Evolutionary conservation across 441 rosid genomes (phyloP).

Genomic region (Melastoma candidum): DNA sequence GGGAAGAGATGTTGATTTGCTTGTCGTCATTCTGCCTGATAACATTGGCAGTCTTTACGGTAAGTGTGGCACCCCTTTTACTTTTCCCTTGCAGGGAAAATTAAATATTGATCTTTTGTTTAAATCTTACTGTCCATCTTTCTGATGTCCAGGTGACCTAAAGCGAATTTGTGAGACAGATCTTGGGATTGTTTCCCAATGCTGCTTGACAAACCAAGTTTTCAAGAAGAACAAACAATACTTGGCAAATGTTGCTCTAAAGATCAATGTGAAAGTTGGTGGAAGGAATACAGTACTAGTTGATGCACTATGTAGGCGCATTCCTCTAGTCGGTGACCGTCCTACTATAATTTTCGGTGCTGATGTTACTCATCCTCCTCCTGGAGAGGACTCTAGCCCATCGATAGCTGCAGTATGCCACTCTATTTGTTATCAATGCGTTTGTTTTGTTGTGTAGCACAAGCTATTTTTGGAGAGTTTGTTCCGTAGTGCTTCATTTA

Average conservation of each 20-base stretch:
- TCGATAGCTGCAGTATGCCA: conserved; percentile 32
- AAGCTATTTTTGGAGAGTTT: neutral
- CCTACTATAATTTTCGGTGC: conserved; percentile 37
- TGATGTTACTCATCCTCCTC: conserved; percentile 35
- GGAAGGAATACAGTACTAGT: conserved; percentile 38
- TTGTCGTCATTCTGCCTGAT: conserved; percentile 33
- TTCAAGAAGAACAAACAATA: conserved; percentile 28
- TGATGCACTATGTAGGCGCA: conserved; percentile 29
- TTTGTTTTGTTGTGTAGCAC: neutral
- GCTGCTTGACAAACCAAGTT: conserved; percentile 29
- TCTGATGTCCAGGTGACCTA: conserved; percentile 22
- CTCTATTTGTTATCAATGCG: neutral
- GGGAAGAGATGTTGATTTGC: conserved; percentile 32
- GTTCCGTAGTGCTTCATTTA: neutral
- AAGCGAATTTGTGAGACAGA: conserved; percentile 36
- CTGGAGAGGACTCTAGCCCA: conserved; percentile 32
- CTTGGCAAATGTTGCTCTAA: conserved; percentile 28
- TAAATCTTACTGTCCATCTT: too few species aligned
- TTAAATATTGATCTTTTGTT: neutral
- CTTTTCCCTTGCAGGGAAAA: neutral
- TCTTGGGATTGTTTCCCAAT: conserved; percentile 32
- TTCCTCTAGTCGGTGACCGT: conserved; percentile 29
- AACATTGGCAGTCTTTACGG: conserved; percentile 34
- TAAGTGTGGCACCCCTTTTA: conserved; percentile 6
- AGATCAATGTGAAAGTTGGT: conserved; percentile 39